A percentile compares a stretch with the other conserved stretches of the same genome.
phyloP scores from a whole-genome alignment of 1,284 basidiomycete genomes.

The Puccinia polysora region DNA sequence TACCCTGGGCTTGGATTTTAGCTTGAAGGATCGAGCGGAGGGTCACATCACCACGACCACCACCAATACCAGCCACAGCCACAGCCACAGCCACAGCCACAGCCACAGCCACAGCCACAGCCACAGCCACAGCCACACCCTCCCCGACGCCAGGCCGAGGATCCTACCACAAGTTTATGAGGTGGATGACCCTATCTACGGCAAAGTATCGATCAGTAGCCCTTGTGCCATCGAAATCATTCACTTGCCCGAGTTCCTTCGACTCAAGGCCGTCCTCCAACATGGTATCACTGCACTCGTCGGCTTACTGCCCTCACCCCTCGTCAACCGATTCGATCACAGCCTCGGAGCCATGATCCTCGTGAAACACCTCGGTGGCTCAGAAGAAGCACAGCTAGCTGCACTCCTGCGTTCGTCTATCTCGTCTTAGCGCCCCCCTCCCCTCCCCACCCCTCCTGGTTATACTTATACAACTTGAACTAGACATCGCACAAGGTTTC shows the following conservation, averaged over 20 bases:
- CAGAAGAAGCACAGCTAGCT: slow-evolving; percentile 46
- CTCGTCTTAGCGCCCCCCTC: neutral
- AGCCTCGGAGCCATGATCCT: slow-evolving; percentile 47
- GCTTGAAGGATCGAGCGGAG: no score
- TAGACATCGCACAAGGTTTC: no score
- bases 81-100: no score
- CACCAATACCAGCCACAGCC: no score
- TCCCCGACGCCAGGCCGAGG: no score
- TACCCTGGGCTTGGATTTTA: no score
- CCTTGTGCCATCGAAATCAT: slow-evolving; percentile 45
- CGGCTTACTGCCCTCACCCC: slow-evolving; percentile 45
- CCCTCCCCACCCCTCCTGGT: no score
- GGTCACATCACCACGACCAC: no score
- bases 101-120: no score
- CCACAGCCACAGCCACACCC: no score
- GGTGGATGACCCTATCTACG: slow-evolving; percentile 43
- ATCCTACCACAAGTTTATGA: no score
- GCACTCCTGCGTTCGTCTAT: slow-evolving; percentile 46
- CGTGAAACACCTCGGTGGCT: slow-evolving; percentile 44
- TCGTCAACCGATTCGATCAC: slow-evolving; percentile 46
- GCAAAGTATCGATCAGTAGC: slow-evolving; percentile 8
- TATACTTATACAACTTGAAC: neutral
- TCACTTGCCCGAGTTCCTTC: slow-evolving; percentile 39
- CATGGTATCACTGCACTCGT: slow-evolving; percentile 47
- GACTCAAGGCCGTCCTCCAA: slow-evolving; percentile 45